These are phyloP conservation scores for Pulveroboletus ravenelii DNA, from an alignment of 768 basidiomycete species.

Conservation along the genomic window DNA sequence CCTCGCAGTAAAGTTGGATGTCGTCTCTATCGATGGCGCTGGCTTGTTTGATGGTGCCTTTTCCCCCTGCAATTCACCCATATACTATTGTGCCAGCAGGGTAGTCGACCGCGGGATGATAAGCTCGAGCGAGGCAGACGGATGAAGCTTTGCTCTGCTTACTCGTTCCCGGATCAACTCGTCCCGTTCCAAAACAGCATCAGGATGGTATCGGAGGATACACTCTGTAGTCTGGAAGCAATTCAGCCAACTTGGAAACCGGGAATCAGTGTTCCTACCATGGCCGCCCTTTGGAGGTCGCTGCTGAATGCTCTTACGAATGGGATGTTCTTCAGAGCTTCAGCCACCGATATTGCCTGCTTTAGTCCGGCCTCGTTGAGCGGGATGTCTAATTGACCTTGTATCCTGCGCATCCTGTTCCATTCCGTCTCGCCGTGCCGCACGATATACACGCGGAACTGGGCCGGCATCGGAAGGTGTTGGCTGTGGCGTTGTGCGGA, in stretches of 20 bases:
- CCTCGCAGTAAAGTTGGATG: conserved; percentile 43
- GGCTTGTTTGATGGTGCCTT: conserved; percentile 9
- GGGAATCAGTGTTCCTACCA: conserved; percentile 40
- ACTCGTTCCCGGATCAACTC: conserved; percentile 64
- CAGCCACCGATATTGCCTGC: conserved; percentile 56
- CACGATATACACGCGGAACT: conserved; percentile 55
- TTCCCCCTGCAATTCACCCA: conserved; percentile 60
- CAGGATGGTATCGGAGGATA: conserved; percentile 53
- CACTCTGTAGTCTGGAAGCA: conserved; percentile 56
- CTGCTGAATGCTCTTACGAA: conserved; percentile 66
- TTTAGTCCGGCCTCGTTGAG: conserved; percentile 58
- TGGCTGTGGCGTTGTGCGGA: neutral
- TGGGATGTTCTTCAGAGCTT: conserved; percentile 46
- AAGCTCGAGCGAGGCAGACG: neutral
- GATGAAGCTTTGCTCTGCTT: conserved; percentile 14
- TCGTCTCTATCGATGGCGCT: conserved; percentile 24
- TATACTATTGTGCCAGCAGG: conserved; percentile 36
- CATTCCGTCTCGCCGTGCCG: conserved; percentile 78
- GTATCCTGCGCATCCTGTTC: conserved; percentile 58
- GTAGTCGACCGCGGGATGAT: neutral
- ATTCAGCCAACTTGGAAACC: neutral
- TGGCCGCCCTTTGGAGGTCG: conserved; percentile 62
- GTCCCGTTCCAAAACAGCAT: conserved; percentile 39
- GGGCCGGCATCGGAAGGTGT: conserved; percentile 22
- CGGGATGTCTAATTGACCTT: conserved; percentile 69